Evolutionary conservation across 495 filamentous ascomycete species (phyloP).

Genomic region (Xylaria sp.): DNA sequence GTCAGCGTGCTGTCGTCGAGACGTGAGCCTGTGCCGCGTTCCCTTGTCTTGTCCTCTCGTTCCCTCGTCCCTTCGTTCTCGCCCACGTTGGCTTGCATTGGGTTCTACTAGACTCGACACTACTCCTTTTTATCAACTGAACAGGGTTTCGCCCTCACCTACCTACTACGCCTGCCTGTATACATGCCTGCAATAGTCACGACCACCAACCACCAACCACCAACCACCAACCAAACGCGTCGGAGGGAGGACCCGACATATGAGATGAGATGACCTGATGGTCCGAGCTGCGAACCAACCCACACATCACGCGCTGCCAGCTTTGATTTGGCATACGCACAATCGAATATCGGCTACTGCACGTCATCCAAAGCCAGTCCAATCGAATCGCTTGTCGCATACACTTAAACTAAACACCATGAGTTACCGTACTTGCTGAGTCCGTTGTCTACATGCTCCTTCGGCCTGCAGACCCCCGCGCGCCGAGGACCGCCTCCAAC

Average conservation of each 20-base stretch:
- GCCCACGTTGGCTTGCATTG: background rate
- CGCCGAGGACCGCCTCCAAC: slow-evolving; percentile 5
- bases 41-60: background rate
- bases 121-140: background rate
- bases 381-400: no score
- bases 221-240: background rate
- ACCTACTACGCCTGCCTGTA: background rate
- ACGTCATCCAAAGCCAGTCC: background rate
- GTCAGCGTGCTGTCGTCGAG: slow-evolving; percentile 6
- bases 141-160: background rate
- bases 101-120: background rate
- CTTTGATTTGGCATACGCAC: background rate
- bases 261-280: slow-evolving; percentile 2
- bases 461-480: background rate
- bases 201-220: no score
- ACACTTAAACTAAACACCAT: background rate
- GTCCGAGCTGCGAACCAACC: background rate
- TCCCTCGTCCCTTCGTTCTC: background rate
- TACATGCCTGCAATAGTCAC: background rate
- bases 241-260: background rate
- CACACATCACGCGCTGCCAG: background rate
- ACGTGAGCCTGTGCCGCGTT: slow-evolving; percentile 6
- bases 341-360: background rate
- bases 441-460: background rate
- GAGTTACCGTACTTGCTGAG: slow-evolving; percentile 2